These are phyloP conservation scores for Calycina herbarum DNA, from an alignment of 2,329 filamentous ascomycete species.

Conservation along the genomic window DNA sequence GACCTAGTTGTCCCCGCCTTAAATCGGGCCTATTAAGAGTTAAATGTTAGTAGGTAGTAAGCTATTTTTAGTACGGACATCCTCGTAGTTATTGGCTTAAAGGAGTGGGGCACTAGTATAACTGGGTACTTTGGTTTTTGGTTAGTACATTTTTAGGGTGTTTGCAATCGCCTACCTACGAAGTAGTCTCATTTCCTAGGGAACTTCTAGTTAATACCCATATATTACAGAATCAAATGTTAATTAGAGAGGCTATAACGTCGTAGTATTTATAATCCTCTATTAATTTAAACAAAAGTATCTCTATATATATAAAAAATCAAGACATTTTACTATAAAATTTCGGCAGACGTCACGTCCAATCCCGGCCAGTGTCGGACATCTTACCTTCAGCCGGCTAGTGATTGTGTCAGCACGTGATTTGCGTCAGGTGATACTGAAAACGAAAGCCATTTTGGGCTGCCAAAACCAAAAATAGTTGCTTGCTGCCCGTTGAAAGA, in stretches of 20 bases:
- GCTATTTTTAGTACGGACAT: constrained; percentile 20
- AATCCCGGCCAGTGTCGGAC: constrained; percentile 16
- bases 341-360: constrained; percentile 13
- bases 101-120: constrained; percentile 16
- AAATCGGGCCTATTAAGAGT: constrained; percentile 11
- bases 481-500: constrained; percentile 15
- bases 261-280: constrained; percentile 16
- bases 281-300: constrained; percentile 11
- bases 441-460: constrained; percentile 16
- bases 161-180: constrained; percentile 13
- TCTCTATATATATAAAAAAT: constrained; percentile 12
- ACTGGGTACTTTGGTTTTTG: constrained; percentile 20
- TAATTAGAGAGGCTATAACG: constrained; percentile 7
- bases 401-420: constrained; percentile 13
- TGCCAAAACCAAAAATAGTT: constrained; percentile 15
- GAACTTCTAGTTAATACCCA: constrained; percentile 8
- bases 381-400: constrained; percentile 11
- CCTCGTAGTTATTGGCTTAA: constrained; percentile 16
- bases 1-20: constrained; percentile 11
- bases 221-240: constrained; percentile 7
- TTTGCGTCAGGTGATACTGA: constrained; percentile 13
- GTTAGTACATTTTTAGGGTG: constrained; percentile 18
- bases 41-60: constrained; percentile 14
- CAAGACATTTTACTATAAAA: constrained; percentile 16
- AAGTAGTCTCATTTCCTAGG: constrained; percentile 14